Evolutionary conservation across 2,329 filamentous ascomycete genomes (phyloP).

Genomic region (Septoria linicola): DNA sequence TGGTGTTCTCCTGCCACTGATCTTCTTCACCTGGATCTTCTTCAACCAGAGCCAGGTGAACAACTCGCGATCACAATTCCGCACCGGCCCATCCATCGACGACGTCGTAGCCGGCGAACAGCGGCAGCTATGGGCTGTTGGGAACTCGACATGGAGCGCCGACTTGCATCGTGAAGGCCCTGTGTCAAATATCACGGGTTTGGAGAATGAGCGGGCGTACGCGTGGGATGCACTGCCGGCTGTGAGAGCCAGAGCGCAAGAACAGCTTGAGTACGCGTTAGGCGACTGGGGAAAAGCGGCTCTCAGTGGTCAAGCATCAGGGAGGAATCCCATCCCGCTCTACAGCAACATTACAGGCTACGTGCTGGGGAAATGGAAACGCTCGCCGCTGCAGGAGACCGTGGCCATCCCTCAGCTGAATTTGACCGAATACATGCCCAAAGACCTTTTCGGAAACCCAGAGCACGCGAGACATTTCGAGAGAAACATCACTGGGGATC

Average conservation of each 20-base stretch:
- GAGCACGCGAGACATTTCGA: conserved; percentile 58
- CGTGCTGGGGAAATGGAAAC: conserved; percentile 73
- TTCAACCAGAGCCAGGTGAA: conserved; percentile 48
- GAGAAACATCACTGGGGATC: conserved; percentile 74
- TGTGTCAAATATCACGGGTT: conserved; percentile 64
- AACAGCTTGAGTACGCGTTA: conserved; percentile 50
- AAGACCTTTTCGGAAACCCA: conserved; percentile 62
- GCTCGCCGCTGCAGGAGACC: conserved; percentile 52
- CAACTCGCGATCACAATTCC: conserved; percentile 36
- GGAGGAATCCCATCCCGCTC: conserved; percentile 51
- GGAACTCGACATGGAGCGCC: conserved; percentile 49
- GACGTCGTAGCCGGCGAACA: conserved; percentile 53
- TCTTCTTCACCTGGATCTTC: conserved; percentile 55
- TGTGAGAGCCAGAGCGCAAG: conserved; percentile 64
- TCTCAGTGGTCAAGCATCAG: conserved; percentile 42
- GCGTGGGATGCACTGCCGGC: conserved; percentile 71
- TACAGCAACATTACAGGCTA: conserved; percentile 79
- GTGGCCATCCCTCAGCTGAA: conserved; percentile 48
- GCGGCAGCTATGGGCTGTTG: conserved; percentile 51
- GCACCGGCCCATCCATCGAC: conserved; percentile 47
- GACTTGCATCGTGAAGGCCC: conserved; percentile 51
- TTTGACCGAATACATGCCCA: conserved; percentile 59
- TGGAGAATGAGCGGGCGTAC: conserved; percentile 70
- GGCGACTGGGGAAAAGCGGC: conserved; percentile 37
- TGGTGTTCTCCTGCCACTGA: conserved; percentile 47